phyloP scores from a whole-genome alignment of 345 rosid species.

The Mallotus nudiflorus region DNA sequence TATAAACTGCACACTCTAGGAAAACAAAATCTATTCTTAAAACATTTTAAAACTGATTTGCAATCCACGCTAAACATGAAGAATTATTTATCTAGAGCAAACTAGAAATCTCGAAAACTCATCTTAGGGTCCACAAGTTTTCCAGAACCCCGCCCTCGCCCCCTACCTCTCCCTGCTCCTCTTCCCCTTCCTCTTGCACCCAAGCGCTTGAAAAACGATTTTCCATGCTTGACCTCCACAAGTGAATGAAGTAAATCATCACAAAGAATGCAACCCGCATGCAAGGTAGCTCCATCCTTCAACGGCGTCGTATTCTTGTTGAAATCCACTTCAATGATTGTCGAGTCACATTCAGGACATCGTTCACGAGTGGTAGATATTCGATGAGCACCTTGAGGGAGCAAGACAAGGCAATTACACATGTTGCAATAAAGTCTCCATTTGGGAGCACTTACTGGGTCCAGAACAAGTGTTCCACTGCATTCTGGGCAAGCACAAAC shows the following conservation, averaged over 20 bases:
- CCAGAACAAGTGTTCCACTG: conserved; percentile 80
- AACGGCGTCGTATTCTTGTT: conserved; percentile 89
- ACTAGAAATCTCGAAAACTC: conserved; percentile 60
- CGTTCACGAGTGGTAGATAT: conserved; percentile 60
- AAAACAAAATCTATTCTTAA: no score
- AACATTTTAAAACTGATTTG: no score
- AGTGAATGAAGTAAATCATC: conserved; percentile 89
- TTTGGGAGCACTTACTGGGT: conserved; percentile 86
- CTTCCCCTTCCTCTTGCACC: conserved; percentile 61
- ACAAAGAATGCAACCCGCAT: conserved; percentile 81
- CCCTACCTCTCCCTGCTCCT: conserved; percentile 69
- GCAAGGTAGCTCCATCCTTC: conserved; percentile 78
- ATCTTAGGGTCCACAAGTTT: conserved; percentile 52
- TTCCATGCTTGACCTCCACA: conserved; percentile 85
- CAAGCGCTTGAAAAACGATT: conserved; percentile 53
- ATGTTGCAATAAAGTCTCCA: conserved; percentile 94
- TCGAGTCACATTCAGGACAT: conserved; percentile 79
- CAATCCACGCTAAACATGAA: no score
- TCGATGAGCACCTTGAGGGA: conserved; percentile 92
- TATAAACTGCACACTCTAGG: no score
- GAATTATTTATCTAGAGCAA: no score
- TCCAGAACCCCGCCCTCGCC: conserved; percentile 45
- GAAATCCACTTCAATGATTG: conserved; percentile 82
- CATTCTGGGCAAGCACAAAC: conserved; percentile 98
- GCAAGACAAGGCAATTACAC: conserved; percentile 88